These are phyloP conservation scores for Suillus discolor DNA, from an alignment of 768 basidiomycete genomes.

Conservation along the genomic window DNA sequence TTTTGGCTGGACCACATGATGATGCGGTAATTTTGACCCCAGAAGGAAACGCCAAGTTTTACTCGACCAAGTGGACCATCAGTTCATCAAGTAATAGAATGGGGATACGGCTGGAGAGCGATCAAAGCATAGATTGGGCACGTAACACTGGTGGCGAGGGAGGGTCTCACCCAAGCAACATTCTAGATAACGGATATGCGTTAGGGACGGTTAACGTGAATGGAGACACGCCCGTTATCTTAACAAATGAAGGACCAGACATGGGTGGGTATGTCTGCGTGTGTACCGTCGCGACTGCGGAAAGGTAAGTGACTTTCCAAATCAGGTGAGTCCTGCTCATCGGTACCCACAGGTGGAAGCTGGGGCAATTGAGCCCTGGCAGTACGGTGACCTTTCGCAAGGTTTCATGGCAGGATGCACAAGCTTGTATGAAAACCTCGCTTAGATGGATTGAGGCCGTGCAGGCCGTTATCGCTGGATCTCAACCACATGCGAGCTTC, in stretches of 20 bases:
- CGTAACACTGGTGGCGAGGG: constrained; percentile 62
- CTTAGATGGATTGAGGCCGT: constrained; percentile 35
- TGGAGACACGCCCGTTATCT: constrained; percentile 71
- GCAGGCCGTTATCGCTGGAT: constrained; percentile 12
- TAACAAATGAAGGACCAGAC: constrained; percentile 62
- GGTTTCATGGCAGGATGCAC: constrained; percentile 46
- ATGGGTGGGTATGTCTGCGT: constrained; percentile 65
- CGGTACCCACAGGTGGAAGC: constrained; percentile 57
- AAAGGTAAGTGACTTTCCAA: constrained; percentile 41
- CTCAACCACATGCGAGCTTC: not conserved
- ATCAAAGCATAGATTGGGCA: constrained; percentile 53
- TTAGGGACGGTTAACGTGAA: constrained; percentile 61
- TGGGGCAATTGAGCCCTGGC: constrained; percentile 66
- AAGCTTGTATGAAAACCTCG: constrained; percentile 25
- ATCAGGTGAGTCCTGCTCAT: not conserved
- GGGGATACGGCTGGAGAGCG: constrained; percentile 58
- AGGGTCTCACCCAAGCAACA: constrained; percentile 69
- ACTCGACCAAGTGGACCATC: constrained; percentile 53
- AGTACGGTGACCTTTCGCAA: constrained; percentile 54
- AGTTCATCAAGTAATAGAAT: constrained; percentile 62
- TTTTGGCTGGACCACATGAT: constrained; percentile 65
- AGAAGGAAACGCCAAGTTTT: constrained; percentile 52
- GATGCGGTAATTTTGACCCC: constrained; percentile 55
- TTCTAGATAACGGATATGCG: constrained; percentile 63
- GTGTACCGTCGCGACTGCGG: constrained; percentile 52